These are phyloP conservation scores for Claviceps lovelessii DNA, from an alignment of 2,329 filamentous ascomycete species.

Conservation along the genomic window DNA sequence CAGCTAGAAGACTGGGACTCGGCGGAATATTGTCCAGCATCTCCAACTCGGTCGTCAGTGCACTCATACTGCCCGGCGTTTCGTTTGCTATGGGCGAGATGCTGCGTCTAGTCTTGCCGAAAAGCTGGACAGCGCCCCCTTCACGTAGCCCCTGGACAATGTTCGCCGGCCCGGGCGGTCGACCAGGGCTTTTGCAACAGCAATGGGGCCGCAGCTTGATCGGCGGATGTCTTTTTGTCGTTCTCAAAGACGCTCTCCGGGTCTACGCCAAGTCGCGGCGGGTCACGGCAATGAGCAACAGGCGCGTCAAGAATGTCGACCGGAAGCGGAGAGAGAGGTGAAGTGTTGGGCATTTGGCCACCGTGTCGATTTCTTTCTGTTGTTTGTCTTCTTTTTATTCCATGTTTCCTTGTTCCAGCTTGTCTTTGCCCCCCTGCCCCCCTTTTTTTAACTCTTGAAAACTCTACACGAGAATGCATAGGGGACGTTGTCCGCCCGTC, in stretches of 20 bases:
- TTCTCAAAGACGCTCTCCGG: conserved; percentile 55
- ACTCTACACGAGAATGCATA: not conserved
- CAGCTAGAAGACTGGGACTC: conserved; percentile 19
- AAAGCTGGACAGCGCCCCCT: conserved; percentile 46
- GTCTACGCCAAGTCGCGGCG: conserved; percentile 51
- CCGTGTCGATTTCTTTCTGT: no score
- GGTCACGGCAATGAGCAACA: conserved; percentile 39
- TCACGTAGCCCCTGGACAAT: conserved; percentile 12
- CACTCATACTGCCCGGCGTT: conserved; percentile 66
- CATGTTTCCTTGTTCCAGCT: not conserved
- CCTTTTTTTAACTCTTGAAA: no score
- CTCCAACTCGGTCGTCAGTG: conserved; percentile 35
- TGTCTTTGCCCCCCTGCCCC: not conserved
- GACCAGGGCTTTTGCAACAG: conserved; percentile 59
- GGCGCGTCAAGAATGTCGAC: conserved; percentile 39
- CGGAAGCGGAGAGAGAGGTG: conserved; percentile 14
- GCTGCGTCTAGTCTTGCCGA: conserved; percentile 53
- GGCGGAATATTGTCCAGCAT: conserved; percentile 26
- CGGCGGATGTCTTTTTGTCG: conserved; percentile 77
- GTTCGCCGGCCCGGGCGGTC: conserved; percentile 14
- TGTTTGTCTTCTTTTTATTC: not conserved
- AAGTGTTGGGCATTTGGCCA: not conserved
- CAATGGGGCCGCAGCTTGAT: conserved; percentile 81
- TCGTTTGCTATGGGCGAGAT: conserved; percentile 66
- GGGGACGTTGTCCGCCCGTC: not conserved